Base-by-base conservation (phyloP, 257 asterid species). In the Agastache rugosa region DNA sequence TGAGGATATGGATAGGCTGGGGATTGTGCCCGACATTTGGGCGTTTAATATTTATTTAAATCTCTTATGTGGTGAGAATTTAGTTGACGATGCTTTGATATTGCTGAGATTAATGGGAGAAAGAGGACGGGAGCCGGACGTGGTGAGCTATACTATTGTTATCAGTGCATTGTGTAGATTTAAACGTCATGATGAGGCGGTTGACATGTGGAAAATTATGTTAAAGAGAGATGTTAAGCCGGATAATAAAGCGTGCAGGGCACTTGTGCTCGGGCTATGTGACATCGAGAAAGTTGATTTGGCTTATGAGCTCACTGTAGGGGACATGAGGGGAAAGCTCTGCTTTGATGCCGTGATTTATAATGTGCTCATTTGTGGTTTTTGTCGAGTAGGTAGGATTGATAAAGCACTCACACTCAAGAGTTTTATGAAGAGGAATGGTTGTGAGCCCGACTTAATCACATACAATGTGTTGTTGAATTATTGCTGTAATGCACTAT, bases 291-390 rank as follows among this genome's bases (percentile, higher is more conserved):
- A 92, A 80, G 97, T 90, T 76, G 98, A 90, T 84, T 83, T 92
- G 82, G 99, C 99, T n/a, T 95, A 95, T 79, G 99, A 92, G 78
- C 92, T 89, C 27, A 92, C 97, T 0, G 64, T 95, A 61, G 99
- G 97, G 63, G 86, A 85, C 76, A 54, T 95, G 94, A 90, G 91
- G 88, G 96, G 87, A 31, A 88, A 83, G 75, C 75, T 89, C 7
- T 82, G 81, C 71, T 92, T 95, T 80, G 79, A 80, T 48, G 72
- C 82, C 0, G 85, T 84, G 51, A 75, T 92, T 45, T 92, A 88
- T 58, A 92, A 92, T 75, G 84, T 81, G 42, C 93, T 92, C 66
- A 89, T 95, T 72, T 77, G 88, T 68, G 98, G 96, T 64, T 95
- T 87, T 83, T 95, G 97, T 84, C 85, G 85, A 61, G 75, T 83